Conservation (phyloP, 352 stramenopile genomes). For the Globisporangium abappressorium region DNA sequence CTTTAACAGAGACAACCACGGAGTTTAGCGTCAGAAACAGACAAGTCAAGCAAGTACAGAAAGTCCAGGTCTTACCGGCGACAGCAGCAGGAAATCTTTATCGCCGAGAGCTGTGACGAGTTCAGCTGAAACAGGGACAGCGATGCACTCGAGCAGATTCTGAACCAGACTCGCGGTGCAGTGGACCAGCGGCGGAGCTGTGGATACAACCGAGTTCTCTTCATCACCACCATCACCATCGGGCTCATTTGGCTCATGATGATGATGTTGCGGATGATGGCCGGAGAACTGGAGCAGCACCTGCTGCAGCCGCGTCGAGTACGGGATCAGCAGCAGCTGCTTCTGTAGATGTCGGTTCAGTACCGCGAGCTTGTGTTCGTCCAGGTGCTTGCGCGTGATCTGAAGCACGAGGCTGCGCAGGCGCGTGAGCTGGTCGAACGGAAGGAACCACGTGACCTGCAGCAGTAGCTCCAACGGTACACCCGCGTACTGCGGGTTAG, state of each 20-base stretch:
- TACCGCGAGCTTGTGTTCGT: conserved; percentile 45
- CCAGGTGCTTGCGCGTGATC: conserved; percentile 52
- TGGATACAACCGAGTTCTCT: background rate
- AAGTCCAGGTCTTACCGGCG: conserved; percentile 30
- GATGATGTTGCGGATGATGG: background rate
- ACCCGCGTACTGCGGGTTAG: conserved; percentile 16
- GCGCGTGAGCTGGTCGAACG: conserved; percentile 44
- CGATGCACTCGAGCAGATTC: conserved; percentile 17
- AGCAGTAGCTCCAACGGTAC: conserved; percentile 30
- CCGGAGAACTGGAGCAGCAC: conserved; percentile 36
- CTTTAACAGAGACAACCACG: conserved; percentile 21
- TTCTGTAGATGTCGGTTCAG: conserved; percentile 48
- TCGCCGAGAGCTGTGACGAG: background rate
- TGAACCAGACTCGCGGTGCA: conserved; percentile 7
- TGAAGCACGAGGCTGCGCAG: conserved; percentile 50
- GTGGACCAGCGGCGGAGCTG: conserved; percentile 3
- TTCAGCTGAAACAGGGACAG: background rate
- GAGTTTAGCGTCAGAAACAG: background rate
- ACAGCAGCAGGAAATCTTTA: conserved; percentile 24
- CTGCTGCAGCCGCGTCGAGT: conserved; percentile 37
- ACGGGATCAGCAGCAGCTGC: conserved; percentile 42
- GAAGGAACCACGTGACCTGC: conserved; percentile 62
- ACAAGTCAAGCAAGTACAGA: background rate
- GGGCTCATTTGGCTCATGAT: too few species aligned
- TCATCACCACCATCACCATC: background rate